phyloP scores from a whole-genome alignment of 1,284 basidiomycete genomes.

The Sporisorium graminicola region DNA sequence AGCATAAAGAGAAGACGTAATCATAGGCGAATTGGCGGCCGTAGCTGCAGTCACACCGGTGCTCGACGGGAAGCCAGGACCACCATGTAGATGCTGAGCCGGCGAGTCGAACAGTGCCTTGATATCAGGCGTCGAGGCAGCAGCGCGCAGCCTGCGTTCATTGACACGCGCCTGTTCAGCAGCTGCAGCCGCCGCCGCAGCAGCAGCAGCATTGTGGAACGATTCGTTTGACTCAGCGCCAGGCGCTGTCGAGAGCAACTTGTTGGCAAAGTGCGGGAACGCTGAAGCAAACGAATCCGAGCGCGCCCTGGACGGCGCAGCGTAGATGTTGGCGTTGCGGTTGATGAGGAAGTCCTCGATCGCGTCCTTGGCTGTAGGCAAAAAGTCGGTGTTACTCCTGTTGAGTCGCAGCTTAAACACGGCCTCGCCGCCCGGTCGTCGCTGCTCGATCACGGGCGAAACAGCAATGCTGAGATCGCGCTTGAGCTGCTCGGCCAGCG shows the following conservation, averaged over 20 bases:
- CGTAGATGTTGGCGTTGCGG: constrained; percentile 76
- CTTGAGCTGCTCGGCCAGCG: constrained; percentile 88
- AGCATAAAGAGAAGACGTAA: constrained; percentile 61
- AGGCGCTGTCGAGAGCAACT: constrained; percentile 74
- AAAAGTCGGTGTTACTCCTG: constrained; percentile 80
- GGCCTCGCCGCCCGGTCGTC: constrained; percentile 75
- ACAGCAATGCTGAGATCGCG: constrained; percentile 92
- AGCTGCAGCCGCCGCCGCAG: constrained; percentile 23
- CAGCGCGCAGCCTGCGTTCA: constrained; percentile 82
- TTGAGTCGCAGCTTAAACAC: constrained; percentile 94
- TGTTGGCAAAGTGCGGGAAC: constrained; percentile 96
- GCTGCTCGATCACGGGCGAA: constrained; percentile 75
- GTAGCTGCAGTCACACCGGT: constrained; percentile 33
- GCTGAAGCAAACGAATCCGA: constrained; percentile 94
- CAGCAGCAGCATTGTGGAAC: constrained; percentile 50
- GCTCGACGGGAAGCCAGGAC: constrained; percentile 59
- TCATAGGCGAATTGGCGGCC: constrained; percentile 54
- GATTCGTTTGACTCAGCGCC: constrained; percentile 60
- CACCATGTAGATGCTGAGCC: constrained; percentile 70
- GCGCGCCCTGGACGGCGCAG: constrained; percentile 70
- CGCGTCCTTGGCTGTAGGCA: constrained; percentile 88
- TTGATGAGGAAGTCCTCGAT: constrained; percentile 90
- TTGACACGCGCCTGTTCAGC: constrained; percentile 73
- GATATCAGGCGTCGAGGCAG: constrained; percentile 90
- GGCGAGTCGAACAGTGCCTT: constrained; percentile 85